These are phyloP conservation scores for Solanum medicagineum DNA, from an alignment of 257 asterid species.

Conservation along the genomic window DNA sequence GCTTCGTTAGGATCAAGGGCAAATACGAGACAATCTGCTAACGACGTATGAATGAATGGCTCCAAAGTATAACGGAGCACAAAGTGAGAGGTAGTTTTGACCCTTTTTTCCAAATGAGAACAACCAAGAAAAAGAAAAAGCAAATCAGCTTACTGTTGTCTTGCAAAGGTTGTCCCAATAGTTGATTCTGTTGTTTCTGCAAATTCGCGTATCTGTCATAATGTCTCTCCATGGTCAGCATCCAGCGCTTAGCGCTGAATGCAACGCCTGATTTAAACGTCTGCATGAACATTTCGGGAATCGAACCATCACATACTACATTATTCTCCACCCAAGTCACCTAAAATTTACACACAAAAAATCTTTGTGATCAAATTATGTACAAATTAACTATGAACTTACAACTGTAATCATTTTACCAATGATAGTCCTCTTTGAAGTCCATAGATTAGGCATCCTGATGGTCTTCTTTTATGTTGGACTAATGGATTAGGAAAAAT, in stretches of 20 bases:
- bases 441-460: constrained; percentile 48
- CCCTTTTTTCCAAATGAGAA: not conserved
- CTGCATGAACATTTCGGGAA: constrained; percentile 10
- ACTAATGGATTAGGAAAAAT: constrained; percentile 22
- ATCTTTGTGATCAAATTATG: not conserved
- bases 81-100: not conserved
- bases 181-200: constrained; percentile 6
- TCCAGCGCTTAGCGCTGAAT: constrained; percentile 41
- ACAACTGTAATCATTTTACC: constrained; percentile 7
- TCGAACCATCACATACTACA: constrained; percentile 5
- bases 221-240: constrained; percentile 30
- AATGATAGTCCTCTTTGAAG: constrained; percentile 25
- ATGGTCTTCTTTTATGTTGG: constrained; percentile 33
- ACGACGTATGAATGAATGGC: not conserved
- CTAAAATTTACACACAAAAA: not conserved
- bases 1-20: not conserved
- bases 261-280: constrained; percentile 15
- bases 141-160: constrained; percentile 6
- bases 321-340: constrained; percentile 58
- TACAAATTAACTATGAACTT: not conserved
- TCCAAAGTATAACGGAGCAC: not conserved
- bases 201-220: constrained; percentile 18
- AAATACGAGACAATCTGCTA: not conserved
- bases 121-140: not conserved
- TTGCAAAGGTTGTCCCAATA: not conserved